phyloP scores from a whole-genome alignment of 371 early-diverging fungal genomes.

The Syncephalastrum sp. region DNA sequence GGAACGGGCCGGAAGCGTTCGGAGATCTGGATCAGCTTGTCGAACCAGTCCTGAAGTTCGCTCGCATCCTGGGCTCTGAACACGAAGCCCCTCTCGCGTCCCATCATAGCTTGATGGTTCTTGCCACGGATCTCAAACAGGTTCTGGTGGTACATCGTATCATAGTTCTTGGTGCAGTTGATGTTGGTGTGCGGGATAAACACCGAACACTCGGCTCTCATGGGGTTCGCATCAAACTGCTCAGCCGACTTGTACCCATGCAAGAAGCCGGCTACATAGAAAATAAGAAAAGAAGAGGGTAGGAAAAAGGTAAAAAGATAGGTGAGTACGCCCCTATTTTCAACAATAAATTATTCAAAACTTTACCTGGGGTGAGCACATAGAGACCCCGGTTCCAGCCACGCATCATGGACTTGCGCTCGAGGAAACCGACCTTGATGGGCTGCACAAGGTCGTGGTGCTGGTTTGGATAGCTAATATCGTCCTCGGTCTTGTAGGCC shows the following conservation, averaged over 20 bases:
- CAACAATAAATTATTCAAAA: not conserved
- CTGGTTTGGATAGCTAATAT: constrained; percentile 42
- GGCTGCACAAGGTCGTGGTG: constrained; percentile 31
- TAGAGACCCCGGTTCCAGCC: constrained; percentile 39
- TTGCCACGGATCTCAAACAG: constrained; percentile 27
- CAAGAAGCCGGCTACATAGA: constrained; percentile 36
- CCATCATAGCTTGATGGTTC: constrained; percentile 19
- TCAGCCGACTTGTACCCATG: constrained; percentile 45
- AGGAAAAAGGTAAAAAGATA: constrained; percentile 5
- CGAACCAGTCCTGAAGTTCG: constrained; percentile 26
- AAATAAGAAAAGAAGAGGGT: not conserved
- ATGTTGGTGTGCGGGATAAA: constrained; percentile 35
- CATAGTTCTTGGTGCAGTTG: constrained; percentile 8
- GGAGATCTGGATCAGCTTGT: constrained; percentile 10
- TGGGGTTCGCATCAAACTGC: constrained; percentile 32
- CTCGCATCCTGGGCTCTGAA: constrained; percentile 16
- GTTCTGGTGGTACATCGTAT: constrained; percentile 16
- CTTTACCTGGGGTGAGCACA: constrained; percentile 42
- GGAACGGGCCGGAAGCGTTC: constrained; percentile 20
- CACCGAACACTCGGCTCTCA: constrained; percentile 27
- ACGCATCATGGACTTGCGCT: constrained; percentile 26
- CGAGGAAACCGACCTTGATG: constrained; percentile 39
- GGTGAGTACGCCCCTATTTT: not conserved
- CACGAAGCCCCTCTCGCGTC: constrained; percentile 20
- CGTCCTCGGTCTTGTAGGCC: constrained; percentile 39